Base-by-base conservation (phyloP, 2,329 filamentous ascomycete genomes). In the Epichloe aotearoae region DNA sequence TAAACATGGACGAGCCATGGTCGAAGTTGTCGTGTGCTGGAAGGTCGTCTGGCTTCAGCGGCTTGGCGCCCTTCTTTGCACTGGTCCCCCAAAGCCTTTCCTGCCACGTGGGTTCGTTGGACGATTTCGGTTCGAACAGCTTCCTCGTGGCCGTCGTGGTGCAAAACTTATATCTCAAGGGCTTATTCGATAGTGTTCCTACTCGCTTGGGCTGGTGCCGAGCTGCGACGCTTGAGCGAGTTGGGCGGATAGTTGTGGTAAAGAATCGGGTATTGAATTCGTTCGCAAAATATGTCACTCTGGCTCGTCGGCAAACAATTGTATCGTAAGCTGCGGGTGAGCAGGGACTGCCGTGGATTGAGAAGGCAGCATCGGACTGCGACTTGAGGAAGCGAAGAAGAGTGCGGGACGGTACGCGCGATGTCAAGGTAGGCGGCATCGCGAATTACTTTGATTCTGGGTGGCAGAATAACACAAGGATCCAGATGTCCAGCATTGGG, bases 341-440 rank as follows among this genome's bases (percentile, higher is more conserved):
- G 45, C 36, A 23, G 15, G 41, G 43, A 36, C 34, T 64, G 61
- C 59, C 69, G 72, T 50, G 69, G 62, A 50, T 62, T 69, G 64
- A 76, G 59, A 79, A 76, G 55, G 77, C 62, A 50, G 72, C 72
- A 58, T 85, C 76, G 56, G 84, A 80, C 65, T 90, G 86, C 50
- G 73, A 78, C 57, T 80, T 82, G 55, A 93, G 74, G 64, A 87
- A 91, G 57, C 81, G 82, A 55, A 93, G 73, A 19, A 91, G 76
- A 52, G 65, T 70, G 56, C 66, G 67, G 48, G 77, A 80, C 26
- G 77, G 77, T 48, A 73, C 75, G 46, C 71, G 69, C 40, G 63
- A 54, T 55, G 65, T 68, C 59, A 73, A 58, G 56, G 65, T 62
- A 53, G 68, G 66, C 56, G 69, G 69, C 72, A 78, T 79, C 55